These are phyloP conservation scores for Penicillium verrucosum DNA, from an alignment of 2,329 filamentous ascomycete species.

Conservation along the genomic window DNA sequence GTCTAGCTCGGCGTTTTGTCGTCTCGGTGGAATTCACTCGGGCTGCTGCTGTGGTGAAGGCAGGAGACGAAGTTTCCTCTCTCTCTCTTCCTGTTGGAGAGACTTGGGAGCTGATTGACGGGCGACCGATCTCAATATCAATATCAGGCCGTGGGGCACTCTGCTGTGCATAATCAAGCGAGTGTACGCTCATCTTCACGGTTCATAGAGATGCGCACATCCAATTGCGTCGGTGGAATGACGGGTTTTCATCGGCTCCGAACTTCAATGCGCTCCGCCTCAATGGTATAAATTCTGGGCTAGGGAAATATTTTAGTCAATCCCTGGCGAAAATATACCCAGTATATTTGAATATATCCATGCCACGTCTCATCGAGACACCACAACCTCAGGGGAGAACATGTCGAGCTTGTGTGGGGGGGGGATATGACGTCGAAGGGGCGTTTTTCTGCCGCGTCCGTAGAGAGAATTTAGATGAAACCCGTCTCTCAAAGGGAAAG, in stretches of 20 bases:
- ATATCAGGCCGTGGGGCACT: conserved; percentile 16
- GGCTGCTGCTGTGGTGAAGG: conserved; percentile 25
- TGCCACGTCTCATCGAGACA: conserved; percentile 5
- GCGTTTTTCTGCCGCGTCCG: neutral
- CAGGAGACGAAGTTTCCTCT: conserved; percentile 19
- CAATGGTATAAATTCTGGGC: neutral
- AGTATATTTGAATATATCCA: neutral
- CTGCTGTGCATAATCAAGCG: conserved; percentile 32
- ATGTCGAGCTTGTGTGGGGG: neutral
- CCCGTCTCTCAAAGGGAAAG: neutral
- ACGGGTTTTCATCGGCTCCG: conserved; percentile 3
- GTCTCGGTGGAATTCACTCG: conserved; percentile 34
- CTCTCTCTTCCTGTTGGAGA: conserved; percentile 21
- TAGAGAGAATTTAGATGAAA: neutral
- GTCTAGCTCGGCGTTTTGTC: conserved; percentile 32
- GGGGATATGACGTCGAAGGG: conserved; percentile 4
- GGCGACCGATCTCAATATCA: conserved; percentile 39
- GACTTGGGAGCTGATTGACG: conserved; percentile 16
- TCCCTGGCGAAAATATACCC: neutral
- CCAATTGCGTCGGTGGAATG: neutral
- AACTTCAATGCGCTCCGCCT: neutral
- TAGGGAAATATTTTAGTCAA: neutral
- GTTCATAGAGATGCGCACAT: neutral
- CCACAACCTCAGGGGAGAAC: neutral
- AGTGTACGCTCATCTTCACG: conserved; percentile 32